Conservation (phyloP, 306 rosid genomes). For the Alnus glutinosa region DNA sequence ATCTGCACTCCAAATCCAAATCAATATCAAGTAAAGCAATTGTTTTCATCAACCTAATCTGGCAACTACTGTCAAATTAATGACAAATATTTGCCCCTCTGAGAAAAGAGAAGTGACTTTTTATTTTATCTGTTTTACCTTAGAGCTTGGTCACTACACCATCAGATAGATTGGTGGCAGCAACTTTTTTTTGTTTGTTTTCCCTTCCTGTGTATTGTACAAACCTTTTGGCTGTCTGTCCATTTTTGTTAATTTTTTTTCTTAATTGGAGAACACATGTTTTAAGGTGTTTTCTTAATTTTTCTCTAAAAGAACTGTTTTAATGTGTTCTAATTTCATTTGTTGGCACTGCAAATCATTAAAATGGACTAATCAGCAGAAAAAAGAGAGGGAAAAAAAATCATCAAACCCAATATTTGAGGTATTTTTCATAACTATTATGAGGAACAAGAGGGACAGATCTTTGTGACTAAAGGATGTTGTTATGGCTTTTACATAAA, state of each 20-base stretch:
- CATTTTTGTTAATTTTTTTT: no score
- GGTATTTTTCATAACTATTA: not conserved
- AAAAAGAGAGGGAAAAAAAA: not conserved
- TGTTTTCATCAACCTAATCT: constrained; percentile 65
- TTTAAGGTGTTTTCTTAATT: not conserved
- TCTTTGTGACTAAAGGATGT: not conserved
- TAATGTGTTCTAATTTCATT: not conserved
- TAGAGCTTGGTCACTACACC: no score
- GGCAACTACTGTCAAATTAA: constrained; percentile 43
- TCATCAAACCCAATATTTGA: not conserved
- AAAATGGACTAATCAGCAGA: not conserved
- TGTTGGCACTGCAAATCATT: not conserved
- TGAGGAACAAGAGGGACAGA: not conserved
- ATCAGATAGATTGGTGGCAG: not conserved
- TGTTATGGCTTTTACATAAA: not conserved
- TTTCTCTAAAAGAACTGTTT: no score
- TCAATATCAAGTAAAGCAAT: constrained; percentile 25
- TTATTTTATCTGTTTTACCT: not conserved
- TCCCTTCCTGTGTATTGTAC: not conserved
- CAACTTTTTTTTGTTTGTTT: not conserved
- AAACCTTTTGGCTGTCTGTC: not conserved
- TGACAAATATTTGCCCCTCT: constrained; percentile 14
- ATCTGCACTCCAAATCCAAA: constrained; percentile 47
- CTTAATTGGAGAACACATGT: not conserved
- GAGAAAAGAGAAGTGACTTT: not conserved